Evolutionary conservation across 2,329 filamentous ascomycete genomes (phyloP).

Genomic region (Botrytis fragariae): DNA sequence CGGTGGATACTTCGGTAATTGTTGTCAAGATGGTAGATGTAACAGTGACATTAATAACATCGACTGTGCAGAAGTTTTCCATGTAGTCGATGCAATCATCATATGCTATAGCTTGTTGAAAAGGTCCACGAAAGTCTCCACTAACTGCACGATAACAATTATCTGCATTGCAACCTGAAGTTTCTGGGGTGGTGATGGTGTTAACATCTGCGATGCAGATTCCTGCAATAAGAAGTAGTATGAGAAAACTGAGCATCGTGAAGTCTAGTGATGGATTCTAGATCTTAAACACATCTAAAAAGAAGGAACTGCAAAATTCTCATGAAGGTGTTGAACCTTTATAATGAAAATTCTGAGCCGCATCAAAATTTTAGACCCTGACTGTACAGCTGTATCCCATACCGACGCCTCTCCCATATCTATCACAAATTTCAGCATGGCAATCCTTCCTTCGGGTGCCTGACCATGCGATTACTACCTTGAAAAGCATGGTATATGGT

Average conservation of each 20-base stretch:
- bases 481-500: constrained; percentile 17
- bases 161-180: constrained; percentile 14
- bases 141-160: constrained; percentile 20
- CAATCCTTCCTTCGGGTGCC: not conserved
- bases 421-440: constrained; percentile 9
- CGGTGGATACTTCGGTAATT: constrained; percentile 13
- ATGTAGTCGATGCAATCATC: constrained; percentile 14
- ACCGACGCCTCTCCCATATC: not conserved
- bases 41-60: constrained; percentile 11
- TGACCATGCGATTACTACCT: constrained; percentile 11
- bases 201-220: not conserved
- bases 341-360: not conserved
- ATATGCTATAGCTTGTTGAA: constrained; percentile 15
- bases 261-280: not conserved
- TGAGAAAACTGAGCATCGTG: not conserved
- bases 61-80: not conserved
- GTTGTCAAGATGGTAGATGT: constrained; percentile 15
- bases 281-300: not conserved
- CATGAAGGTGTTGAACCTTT: not conserved
- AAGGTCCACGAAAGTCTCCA: constrained; percentile 17
- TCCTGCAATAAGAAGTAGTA: not conserved
- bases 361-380: not conserved
- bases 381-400: not conserved
- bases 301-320: not conserved
- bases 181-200: not conserved